Evolutionary conservation across 176 grass and related monocot species (phyloP).

Genomic region (Musa schizocarpa): DNA sequence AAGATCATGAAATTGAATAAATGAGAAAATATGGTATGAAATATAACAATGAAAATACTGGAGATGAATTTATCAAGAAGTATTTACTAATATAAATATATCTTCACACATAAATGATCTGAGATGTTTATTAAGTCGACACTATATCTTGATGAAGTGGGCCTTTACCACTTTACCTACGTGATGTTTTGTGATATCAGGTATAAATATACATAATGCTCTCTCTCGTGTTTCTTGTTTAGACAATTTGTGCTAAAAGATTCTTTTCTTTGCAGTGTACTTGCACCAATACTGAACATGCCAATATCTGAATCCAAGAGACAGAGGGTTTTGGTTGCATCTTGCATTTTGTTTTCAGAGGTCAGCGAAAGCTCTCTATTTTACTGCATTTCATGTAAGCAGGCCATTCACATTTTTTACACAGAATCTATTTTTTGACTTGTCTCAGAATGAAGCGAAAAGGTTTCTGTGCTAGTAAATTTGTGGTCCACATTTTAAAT

Average conservation of each 20-base stretch:
- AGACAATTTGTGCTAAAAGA: not conserved
- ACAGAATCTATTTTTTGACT: no score
- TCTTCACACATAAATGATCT: not conserved
- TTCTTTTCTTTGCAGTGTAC: slow-evolving; percentile 51
- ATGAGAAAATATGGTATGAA: no score
- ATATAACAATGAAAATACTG: no score
- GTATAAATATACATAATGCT: no score
- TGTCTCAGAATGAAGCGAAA: no score
- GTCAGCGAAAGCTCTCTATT: slow-evolving; percentile 37
- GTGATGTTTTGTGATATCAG: not conserved
- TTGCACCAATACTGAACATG: slow-evolving; percentile 95
- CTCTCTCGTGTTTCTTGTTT: not conserved
- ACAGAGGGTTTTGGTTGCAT: slow-evolving; percentile 94
- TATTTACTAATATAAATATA: no score
- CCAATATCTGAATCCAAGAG: slow-evolving; percentile 87
- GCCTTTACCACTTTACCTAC: not conserved
- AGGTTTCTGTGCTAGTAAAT: no score
- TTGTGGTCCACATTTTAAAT: no score
- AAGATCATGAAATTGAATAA: no score
- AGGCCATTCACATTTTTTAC: not conserved
- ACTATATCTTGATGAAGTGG: no score
- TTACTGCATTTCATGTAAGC: slow-evolving; percentile 3
- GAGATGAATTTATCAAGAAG: no score
- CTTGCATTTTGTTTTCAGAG: slow-evolving; percentile 91
- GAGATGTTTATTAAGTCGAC: not conserved